Conservation (phyloP, 257 asterid species). For the Solanum dulcamara region DNA sequence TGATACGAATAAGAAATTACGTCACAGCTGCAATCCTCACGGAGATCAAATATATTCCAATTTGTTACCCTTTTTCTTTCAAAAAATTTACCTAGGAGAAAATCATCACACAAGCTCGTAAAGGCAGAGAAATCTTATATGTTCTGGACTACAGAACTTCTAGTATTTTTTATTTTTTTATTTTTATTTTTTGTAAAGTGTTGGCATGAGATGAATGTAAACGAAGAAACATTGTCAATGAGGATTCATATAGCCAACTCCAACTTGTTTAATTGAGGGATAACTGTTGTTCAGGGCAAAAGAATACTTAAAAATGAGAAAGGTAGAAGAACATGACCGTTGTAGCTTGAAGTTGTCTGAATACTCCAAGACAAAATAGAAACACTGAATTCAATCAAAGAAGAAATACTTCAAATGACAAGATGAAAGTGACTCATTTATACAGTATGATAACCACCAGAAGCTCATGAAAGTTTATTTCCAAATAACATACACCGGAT, state of each 20-base stretch:
- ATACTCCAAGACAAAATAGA: background rate
- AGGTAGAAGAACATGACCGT: background rate
- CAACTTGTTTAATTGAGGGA: background rate
- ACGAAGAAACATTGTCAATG: background rate
- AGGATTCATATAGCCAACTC: background rate
- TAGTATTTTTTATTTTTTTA: background rate
- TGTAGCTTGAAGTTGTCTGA: background rate
- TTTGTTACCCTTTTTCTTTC: background rate
- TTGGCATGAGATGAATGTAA: background rate
- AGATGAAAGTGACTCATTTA: background rate
- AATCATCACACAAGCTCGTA: background rate
- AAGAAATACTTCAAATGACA: background rate
- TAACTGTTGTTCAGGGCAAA: background rate
- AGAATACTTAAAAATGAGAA: background rate
- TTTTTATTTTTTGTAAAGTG: background rate
- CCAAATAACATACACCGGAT: background rate
- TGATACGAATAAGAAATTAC: background rate
- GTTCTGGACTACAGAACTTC: background rate
- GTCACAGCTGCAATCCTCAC: background rate
- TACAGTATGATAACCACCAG: background rate
- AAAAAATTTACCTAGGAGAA: background rate
- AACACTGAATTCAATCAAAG: background rate
- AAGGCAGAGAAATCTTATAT: background rate
- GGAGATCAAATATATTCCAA: background rate
- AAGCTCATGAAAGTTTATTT: background rate